These are phyloP conservation scores for Suillus sp. DNA, from an alignment of 768 basidiomycete genomes.

Conservation along the genomic window DNA sequence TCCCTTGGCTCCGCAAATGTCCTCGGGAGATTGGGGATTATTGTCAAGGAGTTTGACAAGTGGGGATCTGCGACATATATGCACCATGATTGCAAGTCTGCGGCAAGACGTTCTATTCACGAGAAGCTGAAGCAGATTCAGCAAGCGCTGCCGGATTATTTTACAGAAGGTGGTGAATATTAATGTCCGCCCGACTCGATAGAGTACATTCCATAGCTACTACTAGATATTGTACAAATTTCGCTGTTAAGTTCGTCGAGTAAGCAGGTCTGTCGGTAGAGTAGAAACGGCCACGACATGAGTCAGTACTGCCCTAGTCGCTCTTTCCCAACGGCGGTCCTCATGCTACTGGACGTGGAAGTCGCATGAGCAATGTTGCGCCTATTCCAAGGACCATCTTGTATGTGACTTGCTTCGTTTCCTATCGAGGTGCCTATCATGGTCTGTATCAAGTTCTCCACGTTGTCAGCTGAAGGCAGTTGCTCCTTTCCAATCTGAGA, in stretches of 20 bases:
- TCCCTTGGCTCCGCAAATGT: constrained; percentile 65
- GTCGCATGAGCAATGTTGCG: constrained; percentile 18
- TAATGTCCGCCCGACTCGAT: constrained; percentile 12
- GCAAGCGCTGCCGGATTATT: constrained; percentile 64
- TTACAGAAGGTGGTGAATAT: constrained; percentile 42
- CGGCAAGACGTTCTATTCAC: constrained; percentile 56
- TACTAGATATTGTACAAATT: neutral
- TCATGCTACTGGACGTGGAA: constrained; percentile 27
- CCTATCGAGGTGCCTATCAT: constrained; percentile 37
- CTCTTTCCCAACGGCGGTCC: constrained; percentile 28
- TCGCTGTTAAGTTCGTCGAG: neutral
- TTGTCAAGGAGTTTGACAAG: constrained; percentile 68
- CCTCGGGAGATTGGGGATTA: constrained; percentile 59
- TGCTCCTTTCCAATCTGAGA: constrained; percentile 39
- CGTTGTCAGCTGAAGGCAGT: constrained; percentile 37
- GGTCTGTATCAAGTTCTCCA: constrained; percentile 44
- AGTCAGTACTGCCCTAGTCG: constrained; percentile 13
- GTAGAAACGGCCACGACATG: neutral
- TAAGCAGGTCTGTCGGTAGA: too few relatives aligned
- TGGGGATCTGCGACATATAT: constrained; percentile 77
- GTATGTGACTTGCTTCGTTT: constrained; percentile 18
- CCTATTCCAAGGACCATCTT: constrained; percentile 35
- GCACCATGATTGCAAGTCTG: constrained; percentile 71
- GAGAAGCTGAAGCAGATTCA: constrained; percentile 59
- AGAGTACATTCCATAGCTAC: neutral